Percentiles rank a stretch among this genome's conserved stretches.
Conservation (phyloP, 441 rosid species). For the Eruca vesicaria region DNA sequence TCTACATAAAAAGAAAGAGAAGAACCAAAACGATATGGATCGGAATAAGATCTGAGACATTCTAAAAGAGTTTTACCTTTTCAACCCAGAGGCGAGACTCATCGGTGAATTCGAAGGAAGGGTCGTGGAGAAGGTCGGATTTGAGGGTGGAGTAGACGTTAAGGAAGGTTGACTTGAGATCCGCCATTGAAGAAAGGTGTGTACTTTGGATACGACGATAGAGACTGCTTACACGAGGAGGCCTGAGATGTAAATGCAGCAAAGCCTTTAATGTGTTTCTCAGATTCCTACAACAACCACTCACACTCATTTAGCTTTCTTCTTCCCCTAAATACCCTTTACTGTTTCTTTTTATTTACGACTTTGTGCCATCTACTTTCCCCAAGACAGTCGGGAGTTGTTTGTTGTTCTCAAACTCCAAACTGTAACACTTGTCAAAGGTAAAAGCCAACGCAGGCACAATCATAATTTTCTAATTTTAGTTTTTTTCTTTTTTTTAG, state of each 20-base stretch:
- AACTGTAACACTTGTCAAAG: neutral
- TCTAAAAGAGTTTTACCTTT: slow-evolving; percentile 28
- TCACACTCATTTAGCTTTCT: slow-evolving; percentile 9
- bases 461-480: neutral
- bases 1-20: slow-evolving; percentile 42
- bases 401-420: neutral
- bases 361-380: neutral
- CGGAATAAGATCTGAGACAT: neutral
- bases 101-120: slow-evolving; percentile 66
- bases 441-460: neutral
- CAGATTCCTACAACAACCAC: slow-evolving; percentile 24
- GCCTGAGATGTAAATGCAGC: slow-evolving; percentile 13
- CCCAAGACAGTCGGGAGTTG: neutral
- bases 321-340: slow-evolving; percentile 15
- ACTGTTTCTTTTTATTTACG: neutral
- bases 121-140: slow-evolving; percentile 66
- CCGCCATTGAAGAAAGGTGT: slow-evolving; percentile 45
- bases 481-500: neutral
- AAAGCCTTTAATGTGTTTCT: slow-evolving; percentile 14
- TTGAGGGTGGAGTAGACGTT: slow-evolving; percentile 53
- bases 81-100: slow-evolving; percentile 76
- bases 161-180: slow-evolving; percentile 63
- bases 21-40: neutral
- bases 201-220: slow-evolving; percentile 27
- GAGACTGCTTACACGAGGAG: neutral